Evolutionary conservation across 805 yeast genomes (phyloP), one percentile per base, ranked within the genome.

Genomic region (Yarrowia deformans): DNA sequence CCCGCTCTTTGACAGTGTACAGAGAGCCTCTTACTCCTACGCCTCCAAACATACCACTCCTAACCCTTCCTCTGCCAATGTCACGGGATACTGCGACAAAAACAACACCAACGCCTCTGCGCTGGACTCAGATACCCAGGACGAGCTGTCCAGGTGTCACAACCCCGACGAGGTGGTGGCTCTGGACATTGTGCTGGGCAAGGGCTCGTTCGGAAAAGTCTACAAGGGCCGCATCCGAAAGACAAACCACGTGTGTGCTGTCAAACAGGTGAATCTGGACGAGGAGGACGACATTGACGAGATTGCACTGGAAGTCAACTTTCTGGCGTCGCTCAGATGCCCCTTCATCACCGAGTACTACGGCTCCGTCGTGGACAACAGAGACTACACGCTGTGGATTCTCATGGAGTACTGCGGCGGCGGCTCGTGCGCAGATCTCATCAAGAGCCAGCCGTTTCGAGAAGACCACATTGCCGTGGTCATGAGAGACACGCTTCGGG

Each of bases 401-500:
- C 88, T 89, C 7, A 91, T 95, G 97, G 99, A 94, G 77, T 92
- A 85, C 76, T 95, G 99, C 79, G 97, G 95, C 13, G 98, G 96
- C 37, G 97, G 98, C 0, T 91, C 97, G 1, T 90, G 97, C 77
- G 84, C 90, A 1, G 97, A 90, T 74, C 48, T 77, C 68, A 29
- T 69, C 66, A 69, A 67, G 46, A 81, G 82, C 67, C 98, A 98
- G 0, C 87, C 84, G 42, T 78, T 93, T 52, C 79, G 79, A 19
- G 97, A 92, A 73, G 84, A 83, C 10, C 81, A 84, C 9, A 88
- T 87, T 7, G 84, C 90, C 0, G 86, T 81, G 71, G 86, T 94
- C 19, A 80, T 90, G 68, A 79, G 86, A 69, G 90, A 87, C 60
- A 87, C 89, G 0, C 81, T 91, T 32, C 79, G 79, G 64, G 98